Base-by-base conservation (phyloP, 2,329 filamentous ascomycete species). In the Microcyclosporella mali region DNA sequence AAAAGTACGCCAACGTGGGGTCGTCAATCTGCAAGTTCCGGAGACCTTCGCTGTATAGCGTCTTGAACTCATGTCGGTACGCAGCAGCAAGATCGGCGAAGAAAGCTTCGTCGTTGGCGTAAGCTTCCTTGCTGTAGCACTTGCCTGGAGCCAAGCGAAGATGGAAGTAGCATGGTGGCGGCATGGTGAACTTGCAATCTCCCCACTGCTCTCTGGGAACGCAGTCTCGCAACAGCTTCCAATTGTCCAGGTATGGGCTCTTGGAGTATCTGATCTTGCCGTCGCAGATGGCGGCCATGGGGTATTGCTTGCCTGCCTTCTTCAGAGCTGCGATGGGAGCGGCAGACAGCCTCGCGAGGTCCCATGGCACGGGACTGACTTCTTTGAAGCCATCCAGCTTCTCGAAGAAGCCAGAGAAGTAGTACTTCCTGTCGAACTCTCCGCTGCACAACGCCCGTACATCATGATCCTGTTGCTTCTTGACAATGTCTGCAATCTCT, bases 381-480 rank as follows among this genome's bases (percentile, higher is more conserved):
- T 63, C 61, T 40, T 60, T 52, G 57, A 64, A 64, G 41, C 62
- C 62, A 33, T 58, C 56, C 18, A 64, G 59, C 52, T 65, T 64
- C 53, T 65, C 62, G 47, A 64, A 63, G 57, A 65, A 64, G 41
- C 62, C 62, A 18, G 56, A 58, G 46, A 64, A 65, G 52, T 64
- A 65, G 53, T 64, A 63, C 45, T 62, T 64, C 44, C 62, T 51
- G 51, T 68, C 61, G 56, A 84, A 87, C 65, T 87, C 84, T 56
- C 84, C 84, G 45, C 82, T 82, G 3, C 80, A 82, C 39, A 86
- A 69, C 12, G 76, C 75, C 15, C 75, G 73, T 44, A 85, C 74
- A 18, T 79, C 78, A 40, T 81, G 70, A 47, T 79, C 68, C 50
- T 77, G 68, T 67, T 88, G 84, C 52, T 77, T 71, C 56, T 77